These are phyloP conservation scores for Hygrophorus russula DNA, from an alignment of 768 basidiomycete genomes.

Conservation along the genomic window DNA sequence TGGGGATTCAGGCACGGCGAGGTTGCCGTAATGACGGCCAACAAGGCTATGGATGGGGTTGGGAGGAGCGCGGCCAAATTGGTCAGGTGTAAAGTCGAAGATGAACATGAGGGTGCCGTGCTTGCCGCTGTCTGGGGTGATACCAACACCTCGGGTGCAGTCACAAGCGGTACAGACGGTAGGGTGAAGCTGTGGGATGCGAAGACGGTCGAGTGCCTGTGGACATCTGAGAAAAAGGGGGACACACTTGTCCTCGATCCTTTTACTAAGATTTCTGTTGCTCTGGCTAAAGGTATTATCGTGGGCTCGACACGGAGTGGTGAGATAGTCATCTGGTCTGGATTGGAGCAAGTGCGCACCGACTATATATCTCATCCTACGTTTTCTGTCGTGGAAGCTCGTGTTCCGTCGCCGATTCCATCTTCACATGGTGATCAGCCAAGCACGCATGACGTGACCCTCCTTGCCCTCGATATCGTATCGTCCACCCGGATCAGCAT, in stretches of 20 bases:
- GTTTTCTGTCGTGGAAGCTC: constrained; percentile 15
- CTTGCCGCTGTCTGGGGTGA: constrained; percentile 43
- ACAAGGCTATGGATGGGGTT: constrained; percentile 46
- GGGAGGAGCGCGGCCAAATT: constrained; percentile 24
- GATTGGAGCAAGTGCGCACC: constrained; percentile 21
- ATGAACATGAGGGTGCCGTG: constrained; percentile 56
- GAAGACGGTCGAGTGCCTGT: constrained; percentile 41
- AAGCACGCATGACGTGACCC: constrained; percentile 5
- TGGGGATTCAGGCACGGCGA: constrained; percentile 72
- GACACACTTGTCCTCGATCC: constrained; percentile 32
- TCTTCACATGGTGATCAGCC: constrained; percentile 2
- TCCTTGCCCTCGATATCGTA: constrained; percentile 18
- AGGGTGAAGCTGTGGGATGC: constrained; percentile 66
- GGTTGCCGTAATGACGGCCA: constrained; percentile 47
- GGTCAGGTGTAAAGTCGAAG: constrained; percentile 35
- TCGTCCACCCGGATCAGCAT: constrained; percentile 19
- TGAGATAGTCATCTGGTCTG: constrained; percentile 43
- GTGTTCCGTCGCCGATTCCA: constrained; percentile 25
- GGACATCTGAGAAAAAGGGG: constrained; percentile 40
- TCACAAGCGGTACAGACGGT: constrained; percentile 54
- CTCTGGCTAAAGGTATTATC: constrained; percentile 29
- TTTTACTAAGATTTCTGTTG: constrained; percentile 36
- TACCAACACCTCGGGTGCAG: constrained; percentile 15
- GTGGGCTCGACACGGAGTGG: constrained; percentile 47
- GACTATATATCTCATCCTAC: constrained; percentile 11